Conservation (phyloP, 2,329 filamentous ascomycete species). For the Fusarium continuum region DNA sequence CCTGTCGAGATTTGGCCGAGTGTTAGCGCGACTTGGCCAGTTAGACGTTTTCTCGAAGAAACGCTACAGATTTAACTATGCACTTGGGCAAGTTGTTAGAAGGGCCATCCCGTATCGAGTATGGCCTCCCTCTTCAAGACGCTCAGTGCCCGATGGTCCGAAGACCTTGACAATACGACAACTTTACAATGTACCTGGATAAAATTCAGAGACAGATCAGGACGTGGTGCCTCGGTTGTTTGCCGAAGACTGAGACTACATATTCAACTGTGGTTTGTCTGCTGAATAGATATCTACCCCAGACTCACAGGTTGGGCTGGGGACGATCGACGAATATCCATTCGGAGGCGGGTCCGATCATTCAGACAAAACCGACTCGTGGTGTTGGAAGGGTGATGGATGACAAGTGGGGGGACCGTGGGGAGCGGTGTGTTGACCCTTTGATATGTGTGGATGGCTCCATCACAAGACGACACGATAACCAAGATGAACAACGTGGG, state of each 20-base stretch:
- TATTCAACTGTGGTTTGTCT: background rate
- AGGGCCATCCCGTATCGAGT: background rate
- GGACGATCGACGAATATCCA: slow-evolving; percentile 33
- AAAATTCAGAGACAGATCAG: background rate
- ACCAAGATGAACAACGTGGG: slow-evolving; percentile 28
- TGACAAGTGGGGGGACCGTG: slow-evolving; percentile 39
- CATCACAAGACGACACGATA: slow-evolving; percentile 24
- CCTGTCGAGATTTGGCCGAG: background rate
- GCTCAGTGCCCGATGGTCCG: slow-evolving; percentile 8
- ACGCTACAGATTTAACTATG: background rate
- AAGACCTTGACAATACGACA: background rate
- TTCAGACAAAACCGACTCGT: slow-evolving; percentile 25
- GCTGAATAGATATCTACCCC: slow-evolving; percentile 28
- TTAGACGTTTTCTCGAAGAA: slow-evolving; percentile 2
- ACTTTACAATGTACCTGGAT: background rate
- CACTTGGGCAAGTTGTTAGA: background rate
- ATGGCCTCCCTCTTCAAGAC: background rate
- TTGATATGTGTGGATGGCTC: slow-evolving; percentile 36
- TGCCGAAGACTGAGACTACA: slow-evolving; percentile 34
- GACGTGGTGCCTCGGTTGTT: slow-evolving; percentile 32
- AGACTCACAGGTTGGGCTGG: slow-evolving; percentile 23
- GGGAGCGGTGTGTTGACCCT: slow-evolving; percentile 40
- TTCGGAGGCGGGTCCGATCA: slow-evolving; percentile 33
- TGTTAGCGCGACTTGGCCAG: background rate
- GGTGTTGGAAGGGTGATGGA: slow-evolving; percentile 24